Evolutionary conservation across 1,284 basidiomycete genomes (phyloP), one percentile per base, ranked within the genome.

Genomic region (Bjerkandera adusta): DNA sequence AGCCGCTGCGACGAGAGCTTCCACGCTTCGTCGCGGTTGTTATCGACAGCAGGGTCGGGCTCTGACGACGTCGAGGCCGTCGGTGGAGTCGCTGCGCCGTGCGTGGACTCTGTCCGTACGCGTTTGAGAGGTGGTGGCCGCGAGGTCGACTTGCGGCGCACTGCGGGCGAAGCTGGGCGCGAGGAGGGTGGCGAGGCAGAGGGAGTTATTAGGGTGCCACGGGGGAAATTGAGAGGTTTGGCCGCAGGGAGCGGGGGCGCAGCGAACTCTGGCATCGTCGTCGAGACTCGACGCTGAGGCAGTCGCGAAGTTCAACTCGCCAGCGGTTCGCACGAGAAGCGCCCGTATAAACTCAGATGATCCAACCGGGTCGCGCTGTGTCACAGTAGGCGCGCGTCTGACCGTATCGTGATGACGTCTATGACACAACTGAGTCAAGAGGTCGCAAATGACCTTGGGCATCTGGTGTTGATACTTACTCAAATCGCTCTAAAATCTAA

Each of bases 1-100:
- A 89, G 68, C 4, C 81, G 78, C 54, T 69, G 64, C 4, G 72
- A 70, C 2, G 82, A 81, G 4, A 74, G 79, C 43, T 76, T 70
- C 36, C 82, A 70, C 32, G 76, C 79, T 22, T 71, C 68, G 41
- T 78, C 62, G n/a, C 80, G 63, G 48, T 81, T 44, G 35, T 34
- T 37, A 52, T 30, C 44, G 60, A 57, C 20, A 57, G 59, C 20
- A 62, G 62, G 58, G 58, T 0, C 25, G 25, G 27, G 61, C 48
- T 52, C 12, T 56, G 54, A 22, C 55, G 32, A 18, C 32, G 6
- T 24, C 3, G 36, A 38, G 3, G 36, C 22, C 5, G 6, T 22
- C 1, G 41, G 21, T n/a, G 29, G 20, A n/a, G n/a, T n/a, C 20
- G 30, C n/a, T 15, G 39, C 27, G 15, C 27, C 26, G 29, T 26